Conservation (phyloP, 768 basidiomycete species). For the Auricularia heimuer region DNA sequence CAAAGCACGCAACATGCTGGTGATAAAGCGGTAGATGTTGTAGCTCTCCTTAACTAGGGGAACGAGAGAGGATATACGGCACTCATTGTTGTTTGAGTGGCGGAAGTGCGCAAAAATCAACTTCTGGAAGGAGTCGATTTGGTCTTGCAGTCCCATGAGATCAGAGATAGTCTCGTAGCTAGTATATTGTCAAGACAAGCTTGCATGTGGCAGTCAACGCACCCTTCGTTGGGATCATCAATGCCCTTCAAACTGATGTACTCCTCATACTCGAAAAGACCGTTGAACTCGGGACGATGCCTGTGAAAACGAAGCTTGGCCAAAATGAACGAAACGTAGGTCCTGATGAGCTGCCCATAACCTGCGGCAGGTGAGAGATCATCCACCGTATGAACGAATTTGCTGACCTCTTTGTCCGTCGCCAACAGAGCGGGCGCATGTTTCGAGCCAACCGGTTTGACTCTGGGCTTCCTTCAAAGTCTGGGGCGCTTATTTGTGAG, state of each 20-base stretch:
- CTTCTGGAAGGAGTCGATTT: slow-evolving; percentile 98
- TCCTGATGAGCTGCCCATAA: slow-evolving; percentile 85
- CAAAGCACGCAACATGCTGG: slow-evolving; percentile 97
- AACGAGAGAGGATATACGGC: slow-evolving; percentile 90
- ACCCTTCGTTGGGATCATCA: slow-evolving; percentile 99
- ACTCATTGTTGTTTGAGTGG: slow-evolving; percentile 89
- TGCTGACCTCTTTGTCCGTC: slow-evolving; percentile 65
- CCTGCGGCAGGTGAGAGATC: slow-evolving; percentile 35
- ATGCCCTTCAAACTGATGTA: slow-evolving; percentile 96
- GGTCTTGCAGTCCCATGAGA: slow-evolving; percentile 95
- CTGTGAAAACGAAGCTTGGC: slow-evolving; percentile 95
- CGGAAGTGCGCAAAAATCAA: slow-evolving; percentile 94
- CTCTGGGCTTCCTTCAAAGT: slow-evolving; percentile 94
- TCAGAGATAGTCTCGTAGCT: slow-evolving; percentile 98
- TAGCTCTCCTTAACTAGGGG: slow-evolving; percentile 98
- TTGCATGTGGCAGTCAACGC: slow-evolving; percentile 18
- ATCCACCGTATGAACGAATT: slow-evolving; percentile 7
- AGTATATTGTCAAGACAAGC: slow-evolving; percentile 10
- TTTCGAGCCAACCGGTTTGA: slow-evolving; percentile 97
- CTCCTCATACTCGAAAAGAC: slow-evolving; percentile 97
- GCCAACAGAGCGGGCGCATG: slow-evolving; percentile 84
- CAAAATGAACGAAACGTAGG: slow-evolving; percentile 91
- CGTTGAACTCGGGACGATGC: slow-evolving; percentile 94
- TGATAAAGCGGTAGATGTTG: slow-evolving; percentile 98
- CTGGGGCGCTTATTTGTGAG: slow-evolving; percentile 29